A percentile compares a stretch with the other conserved stretches of the same genome.
These are phyloP conservation scores for Rubus parviflorus DNA, from an alignment of 306 rosid genomes.

Conservation along the genomic window DNA sequence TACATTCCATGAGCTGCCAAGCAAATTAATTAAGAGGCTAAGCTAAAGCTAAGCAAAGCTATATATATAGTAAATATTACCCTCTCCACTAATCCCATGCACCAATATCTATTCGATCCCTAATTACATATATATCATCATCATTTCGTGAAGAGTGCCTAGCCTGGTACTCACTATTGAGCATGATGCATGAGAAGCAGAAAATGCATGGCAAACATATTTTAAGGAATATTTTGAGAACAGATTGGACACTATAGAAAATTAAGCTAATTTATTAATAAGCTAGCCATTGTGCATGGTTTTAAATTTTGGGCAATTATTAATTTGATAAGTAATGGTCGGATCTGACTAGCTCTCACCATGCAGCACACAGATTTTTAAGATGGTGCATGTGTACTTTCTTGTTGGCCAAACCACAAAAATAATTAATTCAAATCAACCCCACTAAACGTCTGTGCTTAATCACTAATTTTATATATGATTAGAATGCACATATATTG, in stretches of 20 bases:
- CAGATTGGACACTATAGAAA: not conserved
- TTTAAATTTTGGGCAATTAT: not conserved
- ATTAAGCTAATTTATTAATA: not conserved
- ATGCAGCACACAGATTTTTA: not conserved
- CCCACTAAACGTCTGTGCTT: not conserved
- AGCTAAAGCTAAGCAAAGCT: not conserved
- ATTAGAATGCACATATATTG: not conserved
- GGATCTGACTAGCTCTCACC: conserved; percentile 24
- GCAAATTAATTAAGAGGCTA: not conserved
- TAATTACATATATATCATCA: not conserved
- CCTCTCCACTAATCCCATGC: not conserved
- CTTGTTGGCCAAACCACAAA: not conserved
- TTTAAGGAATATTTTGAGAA: too few relatives aligned
- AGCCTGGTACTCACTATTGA: not conserved
- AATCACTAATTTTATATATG: not conserved
- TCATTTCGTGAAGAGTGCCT: not conserved
- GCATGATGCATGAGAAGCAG: not conserved
- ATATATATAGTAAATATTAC: not conserved
- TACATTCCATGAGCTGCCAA: not conserved
- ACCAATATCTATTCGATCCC: not conserved
- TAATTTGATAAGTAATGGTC: not conserved
- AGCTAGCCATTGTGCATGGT: not conserved
- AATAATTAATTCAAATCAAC: not conserved
- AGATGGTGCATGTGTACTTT: not conserved
- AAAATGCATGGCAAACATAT: not conserved